These are phyloP conservation scores for Fraxinus latifolia DNA, from an alignment of 305 asterid genomes.

Conservation along the genomic window DNA sequence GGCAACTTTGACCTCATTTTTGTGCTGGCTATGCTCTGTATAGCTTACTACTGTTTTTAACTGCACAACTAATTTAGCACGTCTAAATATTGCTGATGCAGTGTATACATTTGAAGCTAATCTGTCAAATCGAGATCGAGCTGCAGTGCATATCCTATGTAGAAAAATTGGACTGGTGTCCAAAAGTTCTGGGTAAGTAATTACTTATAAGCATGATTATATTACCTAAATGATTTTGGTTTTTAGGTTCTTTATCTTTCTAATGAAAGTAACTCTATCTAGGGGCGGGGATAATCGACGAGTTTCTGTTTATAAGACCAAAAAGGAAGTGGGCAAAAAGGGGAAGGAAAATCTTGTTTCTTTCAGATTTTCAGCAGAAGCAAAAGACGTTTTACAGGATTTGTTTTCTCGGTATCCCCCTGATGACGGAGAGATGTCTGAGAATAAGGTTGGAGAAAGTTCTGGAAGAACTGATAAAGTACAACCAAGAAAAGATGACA, in stretches of 20 bases:
- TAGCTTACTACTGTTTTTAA: neutral
- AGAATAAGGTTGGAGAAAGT: slow-evolving; percentile 35
- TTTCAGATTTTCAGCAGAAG: slow-evolving; percentile 62
- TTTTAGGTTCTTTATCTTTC: slow-evolving; percentile 1
- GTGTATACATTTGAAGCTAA: slow-evolving; percentile 60
- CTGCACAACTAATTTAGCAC: neutral
- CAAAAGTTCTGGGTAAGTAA: slow-evolving; percentile 76
- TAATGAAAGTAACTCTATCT: slow-evolving; percentile 25
- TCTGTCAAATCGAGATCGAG: slow-evolving; percentile 59
- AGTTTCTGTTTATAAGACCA: slow-evolving; percentile 56
- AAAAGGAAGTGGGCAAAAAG: slow-evolving; percentile 27
- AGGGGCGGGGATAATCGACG: slow-evolving; percentile 63
- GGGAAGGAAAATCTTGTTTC: slow-evolving; percentile 42
- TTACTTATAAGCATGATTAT: slow-evolving; percentile 12
- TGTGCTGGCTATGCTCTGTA: neutral
- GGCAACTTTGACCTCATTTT: neutral
- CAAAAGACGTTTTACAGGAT: slow-evolving; percentile 61
- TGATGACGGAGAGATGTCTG: slow-evolving; percentile 48
- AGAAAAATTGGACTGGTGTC: slow-evolving; percentile 70
- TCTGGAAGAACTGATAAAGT: slow-evolving; percentile 31
- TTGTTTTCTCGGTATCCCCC: slow-evolving; percentile 79
- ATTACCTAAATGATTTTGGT: slow-evolving; percentile 4
- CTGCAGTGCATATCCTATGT: slow-evolving; percentile 65
- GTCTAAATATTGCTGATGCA: slow-evolving; percentile 36
- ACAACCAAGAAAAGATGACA: slow-evolving; percentile 44